These are phyloP conservation scores for Verticillium nubilum DNA, from an alignment of 2,329 filamentous ascomycete species.

Conservation along the genomic window DNA sequence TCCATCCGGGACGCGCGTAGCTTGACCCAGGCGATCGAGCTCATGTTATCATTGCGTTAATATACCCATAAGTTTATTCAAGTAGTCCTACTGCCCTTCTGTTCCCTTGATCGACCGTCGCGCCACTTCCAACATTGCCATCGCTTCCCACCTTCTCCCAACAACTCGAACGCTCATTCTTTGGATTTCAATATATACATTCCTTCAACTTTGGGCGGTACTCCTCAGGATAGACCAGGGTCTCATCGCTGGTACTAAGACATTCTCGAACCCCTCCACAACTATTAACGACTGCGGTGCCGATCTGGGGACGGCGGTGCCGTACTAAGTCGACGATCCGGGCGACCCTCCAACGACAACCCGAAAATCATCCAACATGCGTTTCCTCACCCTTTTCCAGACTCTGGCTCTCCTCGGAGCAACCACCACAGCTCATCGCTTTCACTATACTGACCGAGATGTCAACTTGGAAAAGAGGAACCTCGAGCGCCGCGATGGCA, in stretches of 20 bases:
- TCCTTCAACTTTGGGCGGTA: not conserved
- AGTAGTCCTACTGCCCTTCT: not conserved
- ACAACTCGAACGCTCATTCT: not conserved
- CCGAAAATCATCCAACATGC: not conserved
- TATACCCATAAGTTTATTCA: not conserved
- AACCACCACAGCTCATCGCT: not conserved
- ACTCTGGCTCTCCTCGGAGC: not conserved
- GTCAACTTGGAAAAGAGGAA: not conserved
- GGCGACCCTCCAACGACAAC: not conserved
- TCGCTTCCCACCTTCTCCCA: not conserved
- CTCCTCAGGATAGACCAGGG: not conserved
- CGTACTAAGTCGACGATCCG: not conserved
- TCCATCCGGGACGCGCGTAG: not conserved
- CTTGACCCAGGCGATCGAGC: not conserved
- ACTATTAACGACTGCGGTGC: not conserved
- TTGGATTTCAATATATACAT: not conserved
- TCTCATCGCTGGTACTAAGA: not conserved
- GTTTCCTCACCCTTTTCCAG: not conserved
- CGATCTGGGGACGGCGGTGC: not conserved
- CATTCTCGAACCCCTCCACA: not conserved
- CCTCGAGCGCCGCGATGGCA: slow-evolving; percentile 30
- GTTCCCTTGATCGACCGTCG: not conserved
- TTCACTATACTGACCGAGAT: not conserved
- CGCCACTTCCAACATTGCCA: not conserved
- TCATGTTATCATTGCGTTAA: not conserved